Base-by-base conservation (phyloP, 192 early-diverging fungal genomes). In the Ambispora gerdemannii region DNA sequence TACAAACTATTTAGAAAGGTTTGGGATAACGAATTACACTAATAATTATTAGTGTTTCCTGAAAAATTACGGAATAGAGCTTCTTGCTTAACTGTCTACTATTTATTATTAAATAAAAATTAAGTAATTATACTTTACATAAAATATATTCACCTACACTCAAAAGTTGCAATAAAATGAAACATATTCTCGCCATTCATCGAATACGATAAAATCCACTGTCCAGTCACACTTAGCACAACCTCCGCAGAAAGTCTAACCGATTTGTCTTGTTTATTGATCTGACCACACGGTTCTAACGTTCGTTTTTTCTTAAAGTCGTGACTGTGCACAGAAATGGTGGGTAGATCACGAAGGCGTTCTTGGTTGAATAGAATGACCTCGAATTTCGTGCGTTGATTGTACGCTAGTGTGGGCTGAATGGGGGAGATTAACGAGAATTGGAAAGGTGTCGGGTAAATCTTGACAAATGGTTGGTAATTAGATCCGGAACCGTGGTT, bases 401-500 rank as follows among this genome's bases (percentile, higher is more conserved):
- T 56, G 8, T 38, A 31, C 25, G 8, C 7, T 1, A 70, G n/a
- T 58, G 67, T 36, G 19, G n/a, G 3, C 17, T 58, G n/a, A 1
- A 56, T 20, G 8, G 67, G 67, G 3, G 17, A 51, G 13, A 70
- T 27, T 20, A 70, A 36, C 30, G 67, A 38, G 58, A 34, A 38
- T 36, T 28, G 19, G 58, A 38, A 38, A 34, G 33, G 17, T 20
- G 25, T 17, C 8, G 2, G 1, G 4, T 43, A 70, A 38, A 8
- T 55, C 8, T 58, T 1, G n/a, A 56, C 35, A 35, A 70, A 70
- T 70, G 24, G 51, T 35, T 35, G 33, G 8, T 70, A 70, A 24
- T 58, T 70, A 19, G 53, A 17, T 11, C 67, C 67, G 19, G 50
- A 56, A 22, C 67, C 67, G 19, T 17, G 15, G 31, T 70, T 70